Base-by-base conservation (phyloP, 108 stramenopile species). In the Fragilaria crotonensis region DNA sequence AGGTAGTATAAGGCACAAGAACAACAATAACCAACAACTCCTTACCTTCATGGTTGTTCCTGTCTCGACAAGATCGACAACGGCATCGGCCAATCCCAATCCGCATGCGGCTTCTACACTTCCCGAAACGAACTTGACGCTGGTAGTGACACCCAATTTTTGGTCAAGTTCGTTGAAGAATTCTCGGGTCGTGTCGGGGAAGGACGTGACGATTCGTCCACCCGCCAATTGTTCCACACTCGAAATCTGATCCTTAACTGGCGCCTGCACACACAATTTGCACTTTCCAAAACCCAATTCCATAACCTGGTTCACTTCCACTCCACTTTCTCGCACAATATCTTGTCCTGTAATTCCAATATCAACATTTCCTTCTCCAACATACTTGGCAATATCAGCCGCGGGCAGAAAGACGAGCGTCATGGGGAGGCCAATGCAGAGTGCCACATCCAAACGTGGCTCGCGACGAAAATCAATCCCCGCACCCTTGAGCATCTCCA, bases 41-140 rank as follows among this genome's bases (percentile, higher is more conserved):
- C 81, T 63, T 67, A 90, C 88, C 77, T 80, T 90, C 96, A 97
- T 97, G 5, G 97, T 98, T 7, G 97, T 98, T 23, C 97, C 97
- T 51, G 96, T 98, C 64, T 97, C 96, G 25, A 97, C 95, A 48
- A 98, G 78, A 79, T 97, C 96, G 21, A 98, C 95, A 45, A 98
- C 93, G 32, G 95, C 97, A 75, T 98, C 97, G 17, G 96, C 97
- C 57, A 98, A 66, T 30, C 97, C 97, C 25, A 97, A 81, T 44
- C 87, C 85, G 72, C 97, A 97, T 7, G 96, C 95, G 3, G 96
- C 96, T 69, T 98, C 97, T 28, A 98, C 97, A 41, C 89, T 90
- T 11, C 97, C 97, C 4, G 93, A 95, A 41, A 97, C 91, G 67
- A 87, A 94, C 32, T 67, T 78, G 47, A 98, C 79, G 28, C 66